Percentiles rank a stretch among this genome's conserved stretches.
phyloP scores from a whole-genome alignment of 2,329 filamentous ascomycete species.

The Penicillium rolfsii region DNA sequence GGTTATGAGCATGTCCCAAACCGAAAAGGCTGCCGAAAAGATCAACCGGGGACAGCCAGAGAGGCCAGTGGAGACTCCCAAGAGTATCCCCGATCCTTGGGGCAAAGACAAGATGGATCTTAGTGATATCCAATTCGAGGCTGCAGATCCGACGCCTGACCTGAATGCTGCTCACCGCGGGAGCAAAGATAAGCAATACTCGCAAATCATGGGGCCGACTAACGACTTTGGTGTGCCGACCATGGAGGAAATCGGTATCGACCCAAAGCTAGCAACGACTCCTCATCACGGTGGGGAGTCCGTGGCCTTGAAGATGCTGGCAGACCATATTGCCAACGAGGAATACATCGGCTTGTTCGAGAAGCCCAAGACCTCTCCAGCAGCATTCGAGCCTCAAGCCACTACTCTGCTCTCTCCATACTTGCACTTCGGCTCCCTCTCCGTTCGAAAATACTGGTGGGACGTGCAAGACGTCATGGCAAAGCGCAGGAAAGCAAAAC shows the following conservation, averaged over 20 bases:
- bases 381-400: constrained; percentile 71
- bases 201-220: constrained; percentile 65
- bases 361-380: constrained; percentile 75
- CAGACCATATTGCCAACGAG: constrained; percentile 62
- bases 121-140: constrained; percentile 58
- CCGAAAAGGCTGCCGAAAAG: constrained; percentile 65
- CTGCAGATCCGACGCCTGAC: constrained; percentile 58
- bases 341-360: constrained; percentile 73
- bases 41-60: constrained; percentile 60
- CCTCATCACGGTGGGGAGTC: constrained; percentile 73
- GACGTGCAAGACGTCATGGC: constrained; percentile 65
- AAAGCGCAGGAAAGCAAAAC: constrained; percentile 59
- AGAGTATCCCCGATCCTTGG: constrained; percentile 62
- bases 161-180: constrained; percentile 62
- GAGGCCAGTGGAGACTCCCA: constrained; percentile 64
- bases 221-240: constrained; percentile 72
- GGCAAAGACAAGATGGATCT: constrained; percentile 59
- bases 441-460: constrained; percentile 74
- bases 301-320: constrained; percentile 61
- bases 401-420: constrained; percentile 75
- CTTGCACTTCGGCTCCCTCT: constrained; percentile 73
- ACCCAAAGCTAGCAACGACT: constrained; percentile 59
- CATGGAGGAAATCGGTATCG: constrained; percentile 70
- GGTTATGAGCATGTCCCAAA: constrained; percentile 73
- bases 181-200: constrained; percentile 61